Evolutionary conservation across 164 flowering plant species (phyloP), one percentile per base, ranked within the genome.

Genomic region (Dillenia turbinata): DNA sequence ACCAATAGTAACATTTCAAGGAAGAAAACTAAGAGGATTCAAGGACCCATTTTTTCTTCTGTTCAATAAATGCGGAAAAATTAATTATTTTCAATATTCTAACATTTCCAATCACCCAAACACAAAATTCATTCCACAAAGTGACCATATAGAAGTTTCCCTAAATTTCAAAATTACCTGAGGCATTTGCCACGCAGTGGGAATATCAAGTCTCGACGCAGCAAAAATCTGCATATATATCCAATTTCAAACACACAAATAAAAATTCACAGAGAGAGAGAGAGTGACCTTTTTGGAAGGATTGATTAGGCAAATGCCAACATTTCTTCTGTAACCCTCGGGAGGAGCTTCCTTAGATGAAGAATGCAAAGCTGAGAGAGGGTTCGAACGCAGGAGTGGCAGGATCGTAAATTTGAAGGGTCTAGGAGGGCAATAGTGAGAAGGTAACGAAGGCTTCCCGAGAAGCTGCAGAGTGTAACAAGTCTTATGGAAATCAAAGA

Each of bases 101-200:
- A 33, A 33, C 40, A 33, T 33, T 33, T 4, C 0, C 6, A 33
- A 33, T 33, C 7, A 33, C 40, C 40, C 40, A 33, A 33, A 33
- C 7, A 33, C 40, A 33, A 33, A 33, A 33, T 33, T 33, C 40
- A 6, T 33, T 33, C 40, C 40, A 33, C 40, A 33, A 33, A 33
- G 40, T 5, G 40, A 33, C 40, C 7, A 33, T 4, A 33, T 33
- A 33, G 40, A 33, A 19, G 7, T 33, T 5, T 33, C 6, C 40
- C 7, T 33, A 33, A 6, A 33, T 33, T 33, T 33, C 40, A 33
- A 33, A 33, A 33, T 33, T 33, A 88, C 97, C 92, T 88, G 96
- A 6, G 97, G 96, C 97, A 91, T 87, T 72, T 91, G 96, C 97
- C 97, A 91, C 1, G 90, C 66, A 24, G 73, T 78, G 1, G 91